Evolutionary conservation across 345 rosid genomes (phyloP).

Genomic region (Salix koriyanagi): DNA sequence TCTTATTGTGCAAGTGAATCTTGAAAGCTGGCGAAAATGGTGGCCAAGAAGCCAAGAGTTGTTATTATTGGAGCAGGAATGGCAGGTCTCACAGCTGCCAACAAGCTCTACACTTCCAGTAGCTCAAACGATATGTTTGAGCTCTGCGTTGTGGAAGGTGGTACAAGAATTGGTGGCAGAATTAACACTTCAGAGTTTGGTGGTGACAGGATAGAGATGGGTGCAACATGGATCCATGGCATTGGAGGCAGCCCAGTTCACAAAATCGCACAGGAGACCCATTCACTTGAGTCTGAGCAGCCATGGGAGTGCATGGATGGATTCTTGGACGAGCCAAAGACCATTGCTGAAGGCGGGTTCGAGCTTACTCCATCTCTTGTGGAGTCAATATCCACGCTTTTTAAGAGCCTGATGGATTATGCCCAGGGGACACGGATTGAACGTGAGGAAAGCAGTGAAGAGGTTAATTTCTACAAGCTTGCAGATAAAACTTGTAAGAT

Average conservation of each 20-base stretch:
- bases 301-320: slow-evolving; percentile 99
- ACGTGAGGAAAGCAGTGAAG: slow-evolving; percentile 11
- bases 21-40: slow-evolving; percentile 26
- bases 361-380: slow-evolving; percentile 46
- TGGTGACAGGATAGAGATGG: slow-evolving; percentile 90
- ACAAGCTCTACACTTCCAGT: slow-evolving; percentile 60
- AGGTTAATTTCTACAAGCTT: slow-evolving; percentile 29
- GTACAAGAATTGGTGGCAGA: slow-evolving; percentile 85
- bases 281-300: slow-evolving; percentile 59
- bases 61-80: slow-evolving; percentile 96
- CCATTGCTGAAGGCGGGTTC: slow-evolving; percentile 74
- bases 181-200: slow-evolving; percentile 85
- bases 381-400: slow-evolving; percentile 53
- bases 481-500: slow-evolving; percentile 40
- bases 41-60: slow-evolving; percentile 85
- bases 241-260: slow-evolving; percentile 88
- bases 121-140: slow-evolving; percentile 52
- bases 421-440: slow-evolving; percentile 56
- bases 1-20: not conserved
- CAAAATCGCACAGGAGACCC: slow-evolving; percentile 59
- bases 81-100: slow-evolving; percentile 95
- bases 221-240: slow-evolving; percentile 99
- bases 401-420: slow-evolving; percentile 71
- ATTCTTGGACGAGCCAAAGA: slow-evolving; percentile 41
- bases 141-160: slow-evolving; percentile 82